phyloP scores from a whole-genome alignment of 169 alveolate genomes.

The Plasmodium fragile region DNA sequence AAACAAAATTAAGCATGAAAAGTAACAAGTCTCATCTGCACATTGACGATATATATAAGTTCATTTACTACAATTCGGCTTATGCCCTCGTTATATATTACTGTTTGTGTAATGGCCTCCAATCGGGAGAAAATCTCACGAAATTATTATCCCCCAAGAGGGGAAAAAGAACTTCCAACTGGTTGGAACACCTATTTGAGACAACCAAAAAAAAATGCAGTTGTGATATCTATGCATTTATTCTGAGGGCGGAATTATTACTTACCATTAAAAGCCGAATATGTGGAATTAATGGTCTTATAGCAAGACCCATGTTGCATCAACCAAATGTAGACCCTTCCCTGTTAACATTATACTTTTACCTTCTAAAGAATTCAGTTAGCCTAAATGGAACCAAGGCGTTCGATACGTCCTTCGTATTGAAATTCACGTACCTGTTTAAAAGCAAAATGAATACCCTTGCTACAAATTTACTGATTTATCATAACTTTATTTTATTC shows the following conservation, averaged over 20 bases:
- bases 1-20: constrained; percentile 28
- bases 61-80: constrained; percentile 22
- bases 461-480: constrained; percentile 38
- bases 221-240: constrained; percentile 41
- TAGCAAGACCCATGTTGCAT: constrained; percentile 14
- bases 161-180: neutral
- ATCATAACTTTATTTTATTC: constrained; percentile 36
- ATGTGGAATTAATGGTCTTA: neutral
- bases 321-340: neutral
- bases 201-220: constrained; percentile 26
- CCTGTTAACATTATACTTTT: constrained; percentile 15
- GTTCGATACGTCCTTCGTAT: neutral
- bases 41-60: constrained; percentile 43
- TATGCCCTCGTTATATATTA: constrained; percentile 52
- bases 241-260: constrained; percentile 22
- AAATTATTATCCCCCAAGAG: neutral
- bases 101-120: constrained; percentile 15
- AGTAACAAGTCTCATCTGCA: constrained; percentile 16
- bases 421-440: constrained; percentile 30
- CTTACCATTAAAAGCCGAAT: constrained; percentile 8
- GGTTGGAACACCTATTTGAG: neutral
- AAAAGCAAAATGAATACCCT: constrained; percentile 12
- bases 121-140: constrained; percentile 17
- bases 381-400: neutral
- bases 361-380: constrained; percentile 42